Base-by-base conservation (phyloP, 305 asterid genomes). In the Solanum hybrid region DNA sequence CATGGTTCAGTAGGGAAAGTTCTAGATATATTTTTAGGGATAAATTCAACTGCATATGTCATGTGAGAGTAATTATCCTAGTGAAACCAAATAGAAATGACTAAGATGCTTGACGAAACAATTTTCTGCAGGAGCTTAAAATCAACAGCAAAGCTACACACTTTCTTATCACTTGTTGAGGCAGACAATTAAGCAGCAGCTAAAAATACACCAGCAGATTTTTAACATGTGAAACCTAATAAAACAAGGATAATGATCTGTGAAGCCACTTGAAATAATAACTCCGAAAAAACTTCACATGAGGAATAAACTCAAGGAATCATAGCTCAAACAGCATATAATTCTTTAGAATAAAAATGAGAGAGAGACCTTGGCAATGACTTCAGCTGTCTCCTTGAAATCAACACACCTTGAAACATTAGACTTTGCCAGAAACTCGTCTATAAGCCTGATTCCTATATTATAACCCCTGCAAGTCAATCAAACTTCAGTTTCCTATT, bases 341-440 rank as follows among this genome's bases (percentile, higher is more conserved):
- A 29, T 8, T 45, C 10, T 27, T 83, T 81, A 39, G 36, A 81
- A 81, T 86, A 89, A 77, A 33, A 91, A 85, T 89, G 41, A 83
- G 75, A 78, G 72, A 27, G 41, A 85, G 61, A 96, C 99, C 99
- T 97, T 97, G 72, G 99, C 99, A 90, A 96, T 96, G 92, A 94
- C 98, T 89, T 96, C 99, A 91, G 99, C 98, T 4, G 99, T 96
- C 93, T 97, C 99, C 92, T 92, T 96, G 93, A 97, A 97, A 94
- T 96, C 99, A 75, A 96, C 97, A 89, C 98, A 96, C 89, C 97
- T 95, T 36, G 98, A 93, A 34, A 96, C 99, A 88, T 95, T 97
- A 24, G 98, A 96, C 91, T 96, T 97, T 11, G 98, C 98, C 1
- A 97, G 96, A 87, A 97, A 97, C 91, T 97, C 99, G 85, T 97